Base-by-base conservation (phyloP, 805 yeast species). In the Lachancea quebecensis region DNA sequence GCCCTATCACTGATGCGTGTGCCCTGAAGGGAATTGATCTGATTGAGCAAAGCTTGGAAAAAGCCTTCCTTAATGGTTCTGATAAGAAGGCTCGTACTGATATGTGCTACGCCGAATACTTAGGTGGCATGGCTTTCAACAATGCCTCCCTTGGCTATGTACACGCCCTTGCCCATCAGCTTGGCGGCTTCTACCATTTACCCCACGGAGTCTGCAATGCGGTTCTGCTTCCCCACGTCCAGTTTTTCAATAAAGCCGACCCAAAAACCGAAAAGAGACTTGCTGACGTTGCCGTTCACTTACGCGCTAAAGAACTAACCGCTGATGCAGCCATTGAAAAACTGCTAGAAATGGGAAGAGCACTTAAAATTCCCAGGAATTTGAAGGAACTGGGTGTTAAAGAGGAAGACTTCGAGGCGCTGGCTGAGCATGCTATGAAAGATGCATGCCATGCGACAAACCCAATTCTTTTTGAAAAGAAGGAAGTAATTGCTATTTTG, bases 121-220 rank as follows among this genome's bases (percentile, higher is more conserved):
- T 70, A 28, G 74, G 73, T 6, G 74, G 74, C 15, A 64, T 70
- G 44, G 74, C 74, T 18, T 70, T 70, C 52, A 73, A 72, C 36
- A 70, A 70, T 42, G 74, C 74, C 30, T 55, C 57, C 29, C 41
- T 17, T 69, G 74, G 42, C 69, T 70, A 46, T 68, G 71, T 58
- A 53, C 71, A 46, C 63, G 74, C 61, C 66, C 64, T 53, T 69
- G 74, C 48, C 54, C 71, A 42, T 64, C 73, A 41, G 66, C 52
- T 58, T 52, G 48, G 71, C 62, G 38, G 73, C 59, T 51, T 69
- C 62, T 53, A 66, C 68, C 41, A 68, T 65, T 41, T 70, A 39
- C 74, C 74, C 10, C 74, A 70, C 46, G 74, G 74, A 30, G 72
- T 70, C 29, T 59, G 67, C 37, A 73, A 70, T 15, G 74, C 74